These are phyloP conservation scores for Candida maesae DNA, from an alignment of 805 yeast genomes.

Conservation along the genomic window DNA sequence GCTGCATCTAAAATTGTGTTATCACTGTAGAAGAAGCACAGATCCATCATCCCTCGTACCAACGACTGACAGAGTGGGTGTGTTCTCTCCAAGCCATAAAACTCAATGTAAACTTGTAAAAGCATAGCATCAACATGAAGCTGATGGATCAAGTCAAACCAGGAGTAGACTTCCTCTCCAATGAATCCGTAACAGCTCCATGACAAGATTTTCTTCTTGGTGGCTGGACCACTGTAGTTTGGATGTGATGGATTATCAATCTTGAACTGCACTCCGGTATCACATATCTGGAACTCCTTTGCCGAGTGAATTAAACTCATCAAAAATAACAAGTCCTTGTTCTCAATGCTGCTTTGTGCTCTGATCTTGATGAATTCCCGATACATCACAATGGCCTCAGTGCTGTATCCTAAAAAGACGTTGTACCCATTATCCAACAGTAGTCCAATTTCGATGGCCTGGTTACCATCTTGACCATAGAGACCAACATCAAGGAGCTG, in stretches of 20 bases:
- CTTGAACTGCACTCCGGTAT: conserved; percentile 14
- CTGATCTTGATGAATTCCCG: conserved; percentile 24
- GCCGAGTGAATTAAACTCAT: conserved; percentile 27
- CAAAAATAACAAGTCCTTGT: conserved; percentile 20
- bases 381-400: conserved; percentile 27
- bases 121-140: conserved; percentile 34
- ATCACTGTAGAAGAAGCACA: conserved; percentile 19
- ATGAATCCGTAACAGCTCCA: conserved; percentile 23
- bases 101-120: conserved; percentile 32
- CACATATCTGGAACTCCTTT: conserved; percentile 24
- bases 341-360: conserved; percentile 11
- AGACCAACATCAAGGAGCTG: conserved; percentile 26
- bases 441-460: conserved; percentile 25
- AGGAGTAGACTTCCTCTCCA: conserved; percentile 19
- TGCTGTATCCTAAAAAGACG: conserved; percentile 27
- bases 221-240: conserved; percentile 4
- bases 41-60: conserved; percentile 16
- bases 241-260: conserved; percentile 21
- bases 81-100: conserved; percentile 31
- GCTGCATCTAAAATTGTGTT: conserved; percentile 5
- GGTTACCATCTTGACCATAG: conserved; percentile 17
- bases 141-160: conserved; percentile 29
- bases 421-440: conserved; percentile 26
- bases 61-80: conserved; percentile 18
- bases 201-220: conserved; percentile 10